Evolutionary conservation across 2,329 filamentous ascomycete genomes (phyloP).

Genomic region (Fusarium euwallaceae): DNA sequence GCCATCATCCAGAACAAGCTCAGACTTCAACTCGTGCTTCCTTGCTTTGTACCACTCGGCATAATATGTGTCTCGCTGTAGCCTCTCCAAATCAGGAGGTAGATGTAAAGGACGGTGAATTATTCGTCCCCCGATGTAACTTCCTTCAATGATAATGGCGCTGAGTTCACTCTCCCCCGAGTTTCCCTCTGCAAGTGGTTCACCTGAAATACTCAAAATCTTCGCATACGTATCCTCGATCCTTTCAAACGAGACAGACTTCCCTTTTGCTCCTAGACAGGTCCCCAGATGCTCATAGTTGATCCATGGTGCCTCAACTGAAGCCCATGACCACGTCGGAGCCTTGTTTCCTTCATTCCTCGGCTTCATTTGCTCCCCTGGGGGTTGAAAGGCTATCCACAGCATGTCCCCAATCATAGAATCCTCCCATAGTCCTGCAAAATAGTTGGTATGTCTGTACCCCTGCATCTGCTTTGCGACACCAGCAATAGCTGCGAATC

Average conservation of each 20-base stretch:
- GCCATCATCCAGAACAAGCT: background rate
- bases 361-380: background rate
- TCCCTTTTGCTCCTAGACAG: background rate
- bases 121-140: background rate
- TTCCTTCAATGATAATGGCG: background rate
- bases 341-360: background rate
- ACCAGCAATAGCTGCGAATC: background rate
- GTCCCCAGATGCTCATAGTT: background rate
- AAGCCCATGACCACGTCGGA: background rate
- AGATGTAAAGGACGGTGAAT: background rate
- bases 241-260: background rate
- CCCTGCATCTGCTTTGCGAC: background rate
- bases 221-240: background rate
- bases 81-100: background rate
- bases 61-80: background rate
- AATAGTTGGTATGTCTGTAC: background rate
- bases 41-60: background rate
- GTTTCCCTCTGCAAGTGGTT: background rate
- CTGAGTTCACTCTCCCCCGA: background rate
- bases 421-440: background rate
- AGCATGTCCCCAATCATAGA: background rate
- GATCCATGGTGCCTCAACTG: background rate
- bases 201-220: background rate
- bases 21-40: background rate
- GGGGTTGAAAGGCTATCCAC: background rate